Evolutionary conservation across 768 basidiomycete species (phyloP).

Genomic region (Lactarius sp.): DNA sequence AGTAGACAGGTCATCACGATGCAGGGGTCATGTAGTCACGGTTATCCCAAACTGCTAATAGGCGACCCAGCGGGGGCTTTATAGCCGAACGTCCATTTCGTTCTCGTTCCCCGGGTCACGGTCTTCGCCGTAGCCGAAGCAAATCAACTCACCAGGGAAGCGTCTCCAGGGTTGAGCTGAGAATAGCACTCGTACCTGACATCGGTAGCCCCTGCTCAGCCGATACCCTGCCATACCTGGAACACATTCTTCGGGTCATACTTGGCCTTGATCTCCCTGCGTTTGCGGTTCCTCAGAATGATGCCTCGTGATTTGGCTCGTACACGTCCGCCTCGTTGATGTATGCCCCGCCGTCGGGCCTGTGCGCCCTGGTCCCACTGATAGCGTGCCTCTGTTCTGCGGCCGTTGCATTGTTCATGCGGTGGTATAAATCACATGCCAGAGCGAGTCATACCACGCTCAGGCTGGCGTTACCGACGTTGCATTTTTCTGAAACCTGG

Average conservation of each 20-base stretch:
- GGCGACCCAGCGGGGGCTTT: neutral
- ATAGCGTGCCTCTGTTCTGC: slow-evolving; percentile 4
- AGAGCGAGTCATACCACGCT: slow-evolving; percentile 10
- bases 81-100: neutral
- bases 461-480: slow-evolving; percentile 3
- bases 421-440: slow-evolving; percentile 7
- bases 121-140: neutral
- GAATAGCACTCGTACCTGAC: neutral
- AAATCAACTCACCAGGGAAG: neutral
- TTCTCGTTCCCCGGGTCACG: neutral
- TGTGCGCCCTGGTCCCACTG: neutral
- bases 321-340: slow-evolving; percentile 26
- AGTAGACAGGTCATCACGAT: too few relatives aligned
- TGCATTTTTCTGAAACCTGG: neutral
- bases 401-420: slow-evolving; percentile 1
- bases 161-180: neutral
- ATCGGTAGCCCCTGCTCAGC: neutral
- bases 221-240: slow-evolving; percentile 19
- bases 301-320: slow-evolving; percentile 13
- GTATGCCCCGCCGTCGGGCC: slow-evolving; percentile 22
- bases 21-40: too few relatives aligned
- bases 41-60: too few relatives aligned
- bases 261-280: slow-evolving; percentile 19
- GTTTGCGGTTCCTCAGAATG: slow-evolving; percentile 22
- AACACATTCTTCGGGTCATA: slow-evolving; percentile 25